Conservation (phyloP, 2,329 filamentous ascomycete species). For the Ascochyta viciae-villosae region DNA sequence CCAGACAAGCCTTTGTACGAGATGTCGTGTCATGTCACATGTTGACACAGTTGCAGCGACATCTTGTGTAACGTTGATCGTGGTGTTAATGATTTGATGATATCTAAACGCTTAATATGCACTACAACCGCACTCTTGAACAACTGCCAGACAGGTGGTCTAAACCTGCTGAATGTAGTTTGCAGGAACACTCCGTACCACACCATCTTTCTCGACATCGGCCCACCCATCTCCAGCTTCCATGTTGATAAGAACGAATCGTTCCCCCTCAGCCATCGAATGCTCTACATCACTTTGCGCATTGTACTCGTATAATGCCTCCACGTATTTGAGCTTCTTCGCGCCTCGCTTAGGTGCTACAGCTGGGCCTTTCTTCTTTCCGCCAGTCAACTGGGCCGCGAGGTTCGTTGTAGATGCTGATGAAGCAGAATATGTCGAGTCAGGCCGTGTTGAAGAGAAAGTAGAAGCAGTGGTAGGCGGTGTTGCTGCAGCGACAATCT, state of each 20-base stretch:
- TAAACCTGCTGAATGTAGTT: conserved; percentile 85
- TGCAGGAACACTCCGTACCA: conserved; percentile 87
- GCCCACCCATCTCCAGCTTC: conserved; percentile 95
- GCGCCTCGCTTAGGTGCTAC: conserved; percentile 90
- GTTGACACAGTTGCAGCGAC: background rate
- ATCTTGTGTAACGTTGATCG: background rate
- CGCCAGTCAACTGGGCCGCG: conserved; percentile 37
- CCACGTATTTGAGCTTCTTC: conserved; percentile 92
- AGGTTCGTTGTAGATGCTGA: conserved; percentile 73
- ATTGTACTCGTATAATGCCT: conserved; percentile 90
- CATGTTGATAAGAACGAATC: conserved; percentile 86
- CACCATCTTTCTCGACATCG: conserved; percentile 91
- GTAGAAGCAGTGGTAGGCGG: conserved; percentile 47
- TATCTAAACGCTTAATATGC: conserved; percentile 11
- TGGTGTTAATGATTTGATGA: background rate
- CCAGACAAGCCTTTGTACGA: background rate
- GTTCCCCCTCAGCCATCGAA: conserved; percentile 88
- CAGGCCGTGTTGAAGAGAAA: conserved; percentile 49
- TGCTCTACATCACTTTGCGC: conserved; percentile 87
- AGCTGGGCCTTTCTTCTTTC: conserved; percentile 87
- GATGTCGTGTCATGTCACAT: background rate
- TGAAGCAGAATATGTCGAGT: conserved; percentile 75
- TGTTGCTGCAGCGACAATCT: conserved; percentile 59
- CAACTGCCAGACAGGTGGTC: conserved; percentile 25
- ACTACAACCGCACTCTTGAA: conserved; percentile 18